A percentile compares a stretch with the other conserved stretches of the same genome.
These are phyloP conservation scores for Wallacemonas sp. DNA, from an alignment of 208 protist genomes.

Conservation along the genomic window DNA sequence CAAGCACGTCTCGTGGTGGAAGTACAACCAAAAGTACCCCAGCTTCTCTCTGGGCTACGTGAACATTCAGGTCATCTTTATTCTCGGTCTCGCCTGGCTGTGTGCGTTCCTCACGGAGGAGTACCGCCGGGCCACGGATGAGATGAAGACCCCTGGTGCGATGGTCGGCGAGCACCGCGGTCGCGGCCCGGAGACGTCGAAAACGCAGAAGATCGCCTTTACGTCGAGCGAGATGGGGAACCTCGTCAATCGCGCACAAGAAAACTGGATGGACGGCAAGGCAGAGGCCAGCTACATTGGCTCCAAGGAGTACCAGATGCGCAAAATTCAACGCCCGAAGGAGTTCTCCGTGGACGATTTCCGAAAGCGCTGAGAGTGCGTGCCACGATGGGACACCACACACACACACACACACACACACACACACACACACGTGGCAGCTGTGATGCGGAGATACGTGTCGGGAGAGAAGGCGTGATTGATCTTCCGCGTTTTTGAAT, in stretches of 20 bases:
- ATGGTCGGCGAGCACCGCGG: slow-evolving; percentile 88
- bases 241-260: slow-evolving; percentile 73
- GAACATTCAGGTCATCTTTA: slow-evolving; percentile 81
- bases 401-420: not conserved
- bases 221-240: slow-evolving; percentile 62
- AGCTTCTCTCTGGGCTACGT: slow-evolving; percentile 83
- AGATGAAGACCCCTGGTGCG: slow-evolving; percentile 77
- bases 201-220: slow-evolving; percentile 75
- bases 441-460: no score
- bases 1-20: slow-evolving; percentile 89
- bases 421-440: not conserved
- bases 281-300: slow-evolving; percentile 84
- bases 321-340: slow-evolving; percentile 79
- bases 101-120: slow-evolving; percentile 73
- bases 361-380: slow-evolving; percentile 65
- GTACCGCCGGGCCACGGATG: slow-evolving; percentile 65
- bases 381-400: no score
- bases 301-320: slow-evolving; percentile 88
- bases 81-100: slow-evolving; percentile 80
- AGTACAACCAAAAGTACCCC: slow-evolving; percentile 84
- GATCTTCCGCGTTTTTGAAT: no score
- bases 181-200: slow-evolving; percentile 51
- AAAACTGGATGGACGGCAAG: slow-evolving; percentile 78
- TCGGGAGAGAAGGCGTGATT: no score
- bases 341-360: slow-evolving; percentile 86